phyloP scores from a whole-genome alignment of 2,329 filamentous ascomycete genomes.

The Xylaria sp. region DNA sequence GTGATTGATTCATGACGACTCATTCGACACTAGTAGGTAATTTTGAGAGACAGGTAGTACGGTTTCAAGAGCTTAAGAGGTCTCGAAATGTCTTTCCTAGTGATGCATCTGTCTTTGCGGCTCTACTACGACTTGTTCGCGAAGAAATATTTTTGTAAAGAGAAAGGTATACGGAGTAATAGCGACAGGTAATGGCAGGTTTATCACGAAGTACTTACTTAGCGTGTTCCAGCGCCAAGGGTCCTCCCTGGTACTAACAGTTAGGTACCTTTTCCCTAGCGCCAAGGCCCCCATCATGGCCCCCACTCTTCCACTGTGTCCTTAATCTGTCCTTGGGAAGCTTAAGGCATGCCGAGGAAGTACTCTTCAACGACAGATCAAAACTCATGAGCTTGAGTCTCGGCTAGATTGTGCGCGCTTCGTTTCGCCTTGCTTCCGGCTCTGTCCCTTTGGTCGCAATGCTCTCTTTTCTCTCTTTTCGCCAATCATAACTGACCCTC shows the following conservation, averaged over 20 bases:
- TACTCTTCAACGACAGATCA: conserved; percentile 6
- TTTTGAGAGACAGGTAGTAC: background rate
- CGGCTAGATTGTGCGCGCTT: conserved; percentile 28
- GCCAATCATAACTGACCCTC: background rate
- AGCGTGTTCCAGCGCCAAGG: background rate
- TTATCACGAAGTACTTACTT: background rate
- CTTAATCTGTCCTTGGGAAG: background rate
- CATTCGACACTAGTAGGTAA: background rate
- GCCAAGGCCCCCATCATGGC: background rate
- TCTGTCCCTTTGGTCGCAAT: background rate
- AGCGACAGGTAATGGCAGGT: too few species aligned
- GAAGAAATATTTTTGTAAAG: too few species aligned
- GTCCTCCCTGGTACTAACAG: too few species aligned
- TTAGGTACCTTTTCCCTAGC: background rate
- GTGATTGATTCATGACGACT: background rate
- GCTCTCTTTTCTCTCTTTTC: conserved; percentile 13
- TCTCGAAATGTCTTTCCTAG: too few species aligned
- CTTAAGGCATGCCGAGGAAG: background rate
- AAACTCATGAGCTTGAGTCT: conserved; percentile 31
- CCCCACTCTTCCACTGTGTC: background rate
- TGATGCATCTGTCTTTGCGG: too few species aligned
- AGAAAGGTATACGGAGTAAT: too few species aligned
- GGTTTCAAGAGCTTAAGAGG: background rate
- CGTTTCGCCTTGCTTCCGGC: background rate
- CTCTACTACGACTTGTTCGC: too few species aligned